Percentiles rank a stretch among this genome's conserved stretches.
phyloP scores from a whole-genome alignment of 805 yeast species.

The Wickerhamiella azymoides region DNA sequence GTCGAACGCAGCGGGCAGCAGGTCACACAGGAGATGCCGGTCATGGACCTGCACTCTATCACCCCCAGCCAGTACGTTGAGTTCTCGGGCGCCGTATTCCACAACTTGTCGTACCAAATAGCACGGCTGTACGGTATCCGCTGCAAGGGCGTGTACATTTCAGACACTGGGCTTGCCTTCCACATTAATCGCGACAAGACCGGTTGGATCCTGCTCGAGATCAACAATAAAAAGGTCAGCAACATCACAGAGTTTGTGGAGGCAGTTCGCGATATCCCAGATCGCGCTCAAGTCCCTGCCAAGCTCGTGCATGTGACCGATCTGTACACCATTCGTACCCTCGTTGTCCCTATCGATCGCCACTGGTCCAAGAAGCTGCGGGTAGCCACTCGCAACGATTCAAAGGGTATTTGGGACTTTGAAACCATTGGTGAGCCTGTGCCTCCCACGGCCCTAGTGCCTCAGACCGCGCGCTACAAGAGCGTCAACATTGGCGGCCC shows the following conservation, averaged over 20 bases:
- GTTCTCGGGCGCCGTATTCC: slow-evolving; percentile 78
- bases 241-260: slow-evolving; percentile 61
- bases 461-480: slow-evolving; percentile 49
- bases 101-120: slow-evolving; percentile 74
- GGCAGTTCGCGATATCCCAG: slow-evolving; percentile 68
- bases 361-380: slow-evolving; percentile 71
- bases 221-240: slow-evolving; percentile 65
- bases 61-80: slow-evolving; percentile 73
- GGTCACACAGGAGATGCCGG: slow-evolving; percentile 35
- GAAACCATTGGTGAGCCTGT: slow-evolving; percentile 39
- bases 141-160: slow-evolving; percentile 68
- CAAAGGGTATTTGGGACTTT: slow-evolving; percentile 46
- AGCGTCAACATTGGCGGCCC: slow-evolving; percentile 29
- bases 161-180: slow-evolving; percentile 68
- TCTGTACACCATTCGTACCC: slow-evolving; percentile 55
- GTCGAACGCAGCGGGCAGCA: slow-evolving; percentile 66
- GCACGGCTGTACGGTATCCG: slow-evolving; percentile 78
- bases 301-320: slow-evolving; percentile 68
- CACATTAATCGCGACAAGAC: slow-evolving; percentile 34
- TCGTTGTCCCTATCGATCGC: slow-evolving; percentile 62
- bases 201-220: slow-evolving; percentile 71
- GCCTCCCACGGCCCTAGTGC: slow-evolving; percentile 37
- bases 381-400: slow-evolving; percentile 46
- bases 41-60: slow-evolving; percentile 66
- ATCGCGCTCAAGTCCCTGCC: slow-evolving; percentile 54